phyloP scores from a whole-genome alignment of 2,329 filamentous ascomycete genomes.

The Aspergillus uvarum region DNA sequence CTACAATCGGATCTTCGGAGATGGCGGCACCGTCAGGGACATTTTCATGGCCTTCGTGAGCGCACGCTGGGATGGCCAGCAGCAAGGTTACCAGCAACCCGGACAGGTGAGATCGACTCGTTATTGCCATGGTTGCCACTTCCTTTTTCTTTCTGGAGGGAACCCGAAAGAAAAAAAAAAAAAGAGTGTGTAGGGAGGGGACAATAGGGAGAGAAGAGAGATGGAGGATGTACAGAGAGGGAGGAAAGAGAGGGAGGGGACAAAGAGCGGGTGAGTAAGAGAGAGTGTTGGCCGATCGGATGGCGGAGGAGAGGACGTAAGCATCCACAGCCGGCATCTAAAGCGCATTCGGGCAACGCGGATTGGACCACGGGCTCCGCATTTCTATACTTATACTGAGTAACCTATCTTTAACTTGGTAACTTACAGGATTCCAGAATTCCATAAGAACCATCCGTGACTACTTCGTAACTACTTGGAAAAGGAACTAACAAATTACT shows the following conservation, averaged over 20 bases:
- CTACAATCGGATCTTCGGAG: conserved; percentile 71
- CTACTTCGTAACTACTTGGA: too few relatives aligned
- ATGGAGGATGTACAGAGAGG: too few relatives aligned
- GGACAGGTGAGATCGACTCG: conserved; percentile 18
- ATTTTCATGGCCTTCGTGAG: conserved; percentile 56
- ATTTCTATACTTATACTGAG: not conserved
- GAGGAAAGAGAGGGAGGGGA: too few relatives aligned
- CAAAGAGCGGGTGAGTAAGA: too few relatives aligned
- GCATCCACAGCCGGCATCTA: too few relatives aligned
- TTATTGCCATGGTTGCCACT: conserved; percentile 11
- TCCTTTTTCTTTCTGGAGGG: not conserved
- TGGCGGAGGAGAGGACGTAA: too few relatives aligned
- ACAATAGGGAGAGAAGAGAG: not conserved
- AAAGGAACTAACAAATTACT: too few relatives aligned
- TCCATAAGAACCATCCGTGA: too few relatives aligned
- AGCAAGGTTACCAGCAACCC: conserved; percentile 29
- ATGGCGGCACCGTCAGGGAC: conserved; percentile 69
- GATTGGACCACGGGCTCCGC: not conserved
- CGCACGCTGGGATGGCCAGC: conserved; percentile 32
- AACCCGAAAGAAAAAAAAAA: not conserved
- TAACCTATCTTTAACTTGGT: too few relatives aligned
- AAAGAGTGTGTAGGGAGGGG: conserved; percentile 11
- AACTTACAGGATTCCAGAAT: too few relatives aligned
- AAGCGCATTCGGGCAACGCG: not conserved
- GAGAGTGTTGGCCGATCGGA: too few relatives aligned